Evolutionary conservation across 2,329 filamentous ascomycete genomes (phyloP).

Genomic region (Tolypocladium paradoxum): DNA sequence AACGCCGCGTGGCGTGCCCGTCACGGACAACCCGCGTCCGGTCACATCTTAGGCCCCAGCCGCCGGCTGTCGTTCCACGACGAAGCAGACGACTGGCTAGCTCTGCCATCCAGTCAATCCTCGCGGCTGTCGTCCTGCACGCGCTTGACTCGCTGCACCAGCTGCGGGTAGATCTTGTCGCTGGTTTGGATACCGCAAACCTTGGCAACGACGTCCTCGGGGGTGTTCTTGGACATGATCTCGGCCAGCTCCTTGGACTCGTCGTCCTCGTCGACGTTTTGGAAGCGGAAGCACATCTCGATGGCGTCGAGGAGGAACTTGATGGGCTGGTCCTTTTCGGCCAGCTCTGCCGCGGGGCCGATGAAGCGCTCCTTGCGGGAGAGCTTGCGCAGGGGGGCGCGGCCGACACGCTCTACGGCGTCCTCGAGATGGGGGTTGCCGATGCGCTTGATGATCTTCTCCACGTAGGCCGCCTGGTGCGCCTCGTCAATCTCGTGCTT

Average conservation of each 20-base stretch:
- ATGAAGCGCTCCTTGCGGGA: conserved; percentile 94
- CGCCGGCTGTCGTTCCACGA: neutral
- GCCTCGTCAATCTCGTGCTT: conserved; percentile 71
- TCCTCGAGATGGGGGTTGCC: conserved; percentile 90
- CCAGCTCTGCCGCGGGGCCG: conserved; percentile 79
- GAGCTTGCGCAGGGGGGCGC: conserved; percentile 87
- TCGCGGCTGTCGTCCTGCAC: conserved; percentile 57
- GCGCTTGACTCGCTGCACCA: conserved; percentile 69
- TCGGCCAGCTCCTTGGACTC: conserved; percentile 79
- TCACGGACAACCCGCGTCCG: neutral
- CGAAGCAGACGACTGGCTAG: neutral
- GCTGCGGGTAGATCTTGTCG: conserved; percentile 67
- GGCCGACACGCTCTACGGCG: conserved; percentile 87
- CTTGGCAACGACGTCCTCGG: conserved; percentile 67
- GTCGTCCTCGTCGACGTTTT: conserved; percentile 84
- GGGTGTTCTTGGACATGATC: conserved; percentile 64
- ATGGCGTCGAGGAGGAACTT: conserved; percentile 68
- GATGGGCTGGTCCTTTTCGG: conserved; percentile 65
- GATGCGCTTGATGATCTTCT: conserved; percentile 87
- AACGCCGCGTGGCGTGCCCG: neutral
- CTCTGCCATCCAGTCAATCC: conserved; percentile 24
- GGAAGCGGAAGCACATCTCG: conserved; percentile 91
- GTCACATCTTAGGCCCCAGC: conserved; percentile 3
- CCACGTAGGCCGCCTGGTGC: conserved; percentile 77
- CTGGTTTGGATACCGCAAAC: conserved; percentile 69